Base-by-base conservation (phyloP, 805 yeast species). In the Myxozyma geophila region DNA sequence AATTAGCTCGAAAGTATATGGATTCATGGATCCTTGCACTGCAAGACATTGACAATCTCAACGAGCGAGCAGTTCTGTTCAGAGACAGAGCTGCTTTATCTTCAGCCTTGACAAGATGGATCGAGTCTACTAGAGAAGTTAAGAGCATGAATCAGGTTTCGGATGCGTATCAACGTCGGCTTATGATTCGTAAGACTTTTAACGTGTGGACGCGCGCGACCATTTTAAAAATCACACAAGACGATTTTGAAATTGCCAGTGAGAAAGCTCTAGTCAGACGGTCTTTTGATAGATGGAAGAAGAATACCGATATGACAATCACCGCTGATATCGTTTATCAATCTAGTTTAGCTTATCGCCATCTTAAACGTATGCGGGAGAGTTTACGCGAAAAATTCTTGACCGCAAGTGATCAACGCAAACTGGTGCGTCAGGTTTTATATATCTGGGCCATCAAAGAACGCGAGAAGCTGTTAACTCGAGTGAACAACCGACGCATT, bases 371-470 rank as follows among this genome's bases (percentile, higher is more conserved):
- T 39, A 55, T 60, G 60, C 59, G 67, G 5, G 50, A 47, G 13
- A n/a, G 33, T 1, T 50, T 62, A 17, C 66, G 69, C 33, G 57
- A 23, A 15, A 17, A 35, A 10, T 17, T 59, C 2, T 37, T 66
- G 5, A 28, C 21, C 12, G 37, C 23, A 15, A 57, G 51, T 13
- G 21, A 36, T 12, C 52, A 51, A 6, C n/a, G 23, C 12, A 58
- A 46, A 10, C 28, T 13, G 3, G 28, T 19, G 28, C 58, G 54
- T 7, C 33, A 47, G 5, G 33, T 49, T 10, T 50, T 66, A 9
- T 59, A 59, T 21, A 10, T 23, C 15, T 66, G 69, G 69, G 69
- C 52, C 3, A 44, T 59, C 17, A 43, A 21, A 2, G 69, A 66
- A 55, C 59, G 67, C 13, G 51, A 13, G 8, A 49, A 39, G 40